Base-by-base conservation (phyloP, 108 stramenopile genomes). In the Fistulifera solaris region DNA sequence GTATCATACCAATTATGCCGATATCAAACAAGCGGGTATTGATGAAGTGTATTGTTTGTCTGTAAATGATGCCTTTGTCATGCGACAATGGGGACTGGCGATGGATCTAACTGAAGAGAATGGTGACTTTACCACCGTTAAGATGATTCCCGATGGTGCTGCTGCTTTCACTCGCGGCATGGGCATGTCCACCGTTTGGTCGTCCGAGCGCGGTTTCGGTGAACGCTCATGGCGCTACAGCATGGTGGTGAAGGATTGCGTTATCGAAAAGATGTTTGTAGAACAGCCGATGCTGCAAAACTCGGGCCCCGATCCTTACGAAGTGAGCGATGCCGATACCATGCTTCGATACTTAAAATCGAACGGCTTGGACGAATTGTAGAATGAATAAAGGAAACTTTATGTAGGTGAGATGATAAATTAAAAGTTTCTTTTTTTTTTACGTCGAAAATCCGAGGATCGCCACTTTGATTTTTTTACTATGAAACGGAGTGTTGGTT, bases 11-110 rank as follows among this genome's bases (percentile, higher is more conserved):
- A 28, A 26, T 2, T 75, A 72, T 42, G 70, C 68, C 19, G 63
- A 75, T 31, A 64, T 76, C 19, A 53, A 61, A 66, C 1, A 43
- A 0, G 2, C 48, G 10, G 78, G 74, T 10, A 54, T 76, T 27
- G 74, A 76, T 42, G 74, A 75, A 28, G 73, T 80, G 5, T 80
- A 75, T 67, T 80, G 73, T 50, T 44, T 80, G 25, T 60, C 57
- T 18, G 73, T 75, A 13, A 80, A 80, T 57, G 78, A 80, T 59
- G 78, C 78, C 1, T 80, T 80, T 57, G 78, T 80, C 38, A 75
- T 80, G 73, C 58, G 73, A 10, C 68, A 73, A 55, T 73, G 72
- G 70, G 70, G 66, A 1, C 55, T 71, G 25, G 26, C 39, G 25
- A 60, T 54, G 39, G 69, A 65, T 12, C 27, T 71, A 11, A 56